Base-by-base conservation (phyloP, 257 asterid species). In the Solanum piurae region DNA sequence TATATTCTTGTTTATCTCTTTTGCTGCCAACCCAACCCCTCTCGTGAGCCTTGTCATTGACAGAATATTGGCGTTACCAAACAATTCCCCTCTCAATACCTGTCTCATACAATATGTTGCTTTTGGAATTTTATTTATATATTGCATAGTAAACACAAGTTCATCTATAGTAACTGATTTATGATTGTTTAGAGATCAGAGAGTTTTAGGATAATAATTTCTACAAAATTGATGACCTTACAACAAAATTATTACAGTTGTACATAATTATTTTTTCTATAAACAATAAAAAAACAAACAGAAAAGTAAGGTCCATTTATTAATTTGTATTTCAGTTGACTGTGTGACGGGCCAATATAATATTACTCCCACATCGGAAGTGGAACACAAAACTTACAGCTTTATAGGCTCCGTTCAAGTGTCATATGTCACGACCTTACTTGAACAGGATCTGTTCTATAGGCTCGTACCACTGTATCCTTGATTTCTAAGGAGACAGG, bases 391-490 rank as follows among this genome's bases (percentile, higher is more conserved):
- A 33, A 73, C 9, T 2, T 73, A 8, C 27, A 2, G 46, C 80
- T 0, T 9, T 73, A 73, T 34, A 52, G 9, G 8, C 23, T 52
- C 62, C 62, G 8, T 16, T 16, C 62, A 23, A 52, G 21, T 2
- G 18, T 0, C 12, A 0, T 11, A 1, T 38, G 7, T 9, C 86
- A 62, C 86, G 89, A 77, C 86, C 86, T 77, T 77, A 77, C 86
- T 87, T 87, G 86, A 79, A 87, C 89, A 76, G 85, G 86, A 64
- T 84, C 79, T 84, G 87, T 36, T 64, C 77, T 31, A 71, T 31
- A 71, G 77, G 77, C 75, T 86, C 85, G 77, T 88, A 83, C 87
- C 83, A 69, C 34, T 38, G 31, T 72, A 37, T 84, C 0, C 14
- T 49, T 14, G 3, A 49, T 14, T 49, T 14, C 60, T 14, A 49